A percentile compares a stretch with the other conserved stretches of the same genome.
phyloP scores from a whole-genome alignment of 257 asterid genomes.

The Dorcoceras hygrometricum region DNA sequence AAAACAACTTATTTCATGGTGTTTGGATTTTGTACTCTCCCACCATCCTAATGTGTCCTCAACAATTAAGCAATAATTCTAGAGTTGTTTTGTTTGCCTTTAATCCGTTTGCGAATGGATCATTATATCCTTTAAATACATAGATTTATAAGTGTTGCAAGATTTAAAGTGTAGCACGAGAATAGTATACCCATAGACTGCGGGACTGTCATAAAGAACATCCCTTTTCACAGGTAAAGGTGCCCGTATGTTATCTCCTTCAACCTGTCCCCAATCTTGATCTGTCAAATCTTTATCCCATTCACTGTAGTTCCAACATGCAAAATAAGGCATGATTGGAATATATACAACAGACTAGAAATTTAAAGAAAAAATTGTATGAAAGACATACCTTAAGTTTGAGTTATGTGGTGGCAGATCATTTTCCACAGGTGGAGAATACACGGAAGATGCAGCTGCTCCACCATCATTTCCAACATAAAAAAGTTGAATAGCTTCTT shows the following conservation, averaged over 20 bases:
- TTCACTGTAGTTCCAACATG: conserved; percentile 33
- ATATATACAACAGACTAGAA: conserved; percentile 20
- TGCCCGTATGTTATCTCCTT: conserved; percentile 66
- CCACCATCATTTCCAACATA: conserved; percentile 79
- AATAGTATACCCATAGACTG: conserved; percentile 58
- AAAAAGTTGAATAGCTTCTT: conserved; percentile 96
- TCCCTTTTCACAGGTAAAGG: conserved; percentile 97
- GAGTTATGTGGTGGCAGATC: conserved; percentile 44
- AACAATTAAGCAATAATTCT: neutral
- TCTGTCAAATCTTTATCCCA: conserved; percentile 39
- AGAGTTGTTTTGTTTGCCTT: neutral
- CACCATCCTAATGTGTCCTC: neutral
- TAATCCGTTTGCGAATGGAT: neutral
- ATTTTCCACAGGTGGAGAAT: conserved; percentile 42
- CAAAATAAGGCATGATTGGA: conserved; percentile 4
- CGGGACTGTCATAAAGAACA: conserved; percentile 72
- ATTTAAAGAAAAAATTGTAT: neutral
- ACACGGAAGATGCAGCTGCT: conserved; percentile 33
- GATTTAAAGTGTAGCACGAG: neutral
- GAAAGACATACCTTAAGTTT: conserved; percentile 47
- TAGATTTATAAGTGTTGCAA: neutral
- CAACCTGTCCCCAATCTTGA: conserved; percentile 40
- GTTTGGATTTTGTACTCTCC: neutral
- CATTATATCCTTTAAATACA: neutral
- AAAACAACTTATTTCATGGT: neutral